Evolutionary conservation across 225 moss, liverwort and hornwort species (phyloP).

Genomic region (Pseudisothecium myosuroides): DNA sequence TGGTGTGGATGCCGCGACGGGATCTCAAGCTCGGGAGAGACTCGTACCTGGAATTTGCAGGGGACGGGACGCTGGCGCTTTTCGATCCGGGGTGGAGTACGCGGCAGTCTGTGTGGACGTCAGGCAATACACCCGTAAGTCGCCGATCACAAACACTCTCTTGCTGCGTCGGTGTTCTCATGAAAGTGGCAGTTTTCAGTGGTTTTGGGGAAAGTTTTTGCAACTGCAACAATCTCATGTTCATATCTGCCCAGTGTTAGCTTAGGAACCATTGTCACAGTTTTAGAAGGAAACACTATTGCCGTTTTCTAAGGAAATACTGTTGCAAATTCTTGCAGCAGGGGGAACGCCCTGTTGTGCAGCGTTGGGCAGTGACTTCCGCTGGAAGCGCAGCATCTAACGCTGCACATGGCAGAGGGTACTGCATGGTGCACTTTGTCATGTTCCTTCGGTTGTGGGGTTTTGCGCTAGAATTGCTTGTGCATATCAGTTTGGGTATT

Average conservation of each 20-base stretch:
- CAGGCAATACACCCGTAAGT: constrained; percentile 9
- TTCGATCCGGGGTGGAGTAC: not conserved
- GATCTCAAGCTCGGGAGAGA: not conserved
- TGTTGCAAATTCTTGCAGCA: not conserved
- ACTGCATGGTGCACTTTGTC: too few species aligned
- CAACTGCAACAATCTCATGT: not conserved
- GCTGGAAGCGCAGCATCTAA: not conserved
- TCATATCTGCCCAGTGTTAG: not conserved
- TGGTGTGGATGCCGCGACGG: constrained; percentile 26
- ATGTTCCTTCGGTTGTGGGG: not conserved
- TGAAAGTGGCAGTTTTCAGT: not conserved
- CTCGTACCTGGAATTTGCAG: not conserved
- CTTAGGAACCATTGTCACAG: not conserved
- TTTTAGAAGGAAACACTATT: not conserved
- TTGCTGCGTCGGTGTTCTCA: not conserved
- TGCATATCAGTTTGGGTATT: not conserved
- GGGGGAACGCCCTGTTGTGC: not conserved
- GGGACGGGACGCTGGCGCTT: not conserved
- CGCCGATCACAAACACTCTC: not conserved
- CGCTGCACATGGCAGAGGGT: not conserved
- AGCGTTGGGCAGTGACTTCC: not conserved
- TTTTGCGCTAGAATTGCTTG: not conserved
- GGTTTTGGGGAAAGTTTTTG: fast-evolving
- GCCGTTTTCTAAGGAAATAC: not conserved
- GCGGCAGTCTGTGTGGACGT: not conserved